These are phyloP conservation scores for Coemansia javaensis DNA, from an alignment of 192 early-diverging fungal species.

Conservation along the genomic window DNA sequence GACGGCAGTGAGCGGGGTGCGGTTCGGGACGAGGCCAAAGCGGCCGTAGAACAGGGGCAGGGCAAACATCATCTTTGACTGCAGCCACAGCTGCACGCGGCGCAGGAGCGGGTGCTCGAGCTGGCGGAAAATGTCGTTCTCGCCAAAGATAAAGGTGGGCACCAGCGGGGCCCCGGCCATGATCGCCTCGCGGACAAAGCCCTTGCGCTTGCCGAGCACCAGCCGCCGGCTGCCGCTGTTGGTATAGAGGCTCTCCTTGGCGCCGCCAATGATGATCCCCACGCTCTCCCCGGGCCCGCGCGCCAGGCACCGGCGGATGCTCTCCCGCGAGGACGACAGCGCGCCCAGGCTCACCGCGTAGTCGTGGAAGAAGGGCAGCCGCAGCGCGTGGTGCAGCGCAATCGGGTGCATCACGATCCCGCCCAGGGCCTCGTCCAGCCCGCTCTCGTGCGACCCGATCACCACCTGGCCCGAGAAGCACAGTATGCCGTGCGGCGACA, in stretches of 20 bases:
- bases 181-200: constrained; percentile 91
- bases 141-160: constrained; percentile 90
- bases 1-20: constrained; percentile 29
- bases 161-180: constrained; percentile 75
- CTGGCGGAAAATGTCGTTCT: constrained; percentile 87
- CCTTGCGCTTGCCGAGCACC: constrained; percentile 71
- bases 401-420: constrained; percentile 58
- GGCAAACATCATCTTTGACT: constrained; percentile 67
- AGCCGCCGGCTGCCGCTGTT: constrained; percentile 63
- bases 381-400: constrained; percentile 77
- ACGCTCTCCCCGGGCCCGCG: constrained; percentile 74
- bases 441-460: constrained; percentile 76
- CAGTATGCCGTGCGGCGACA: constrained; percentile 89
- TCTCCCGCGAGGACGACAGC: constrained; percentile 68
- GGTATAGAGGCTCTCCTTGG: constrained; percentile 74
- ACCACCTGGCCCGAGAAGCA: constrained; percentile 76
- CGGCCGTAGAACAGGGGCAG: constrained; percentile 81
- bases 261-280: constrained; percentile 89
- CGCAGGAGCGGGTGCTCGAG: constrained; percentile 62
- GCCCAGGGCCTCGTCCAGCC: constrained; percentile 66
- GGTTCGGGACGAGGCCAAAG: constrained; percentile 46
- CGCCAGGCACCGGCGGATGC: constrained; percentile 72
- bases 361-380: constrained; percentile 80
- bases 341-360: constrained; percentile 72
- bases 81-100: constrained; percentile 64